A percentile compares a stretch with the other conserved stretches of the same genome.
Conservation (phyloP, 805 yeast species). For the Wickerhamomyces silvicola region DNA sequence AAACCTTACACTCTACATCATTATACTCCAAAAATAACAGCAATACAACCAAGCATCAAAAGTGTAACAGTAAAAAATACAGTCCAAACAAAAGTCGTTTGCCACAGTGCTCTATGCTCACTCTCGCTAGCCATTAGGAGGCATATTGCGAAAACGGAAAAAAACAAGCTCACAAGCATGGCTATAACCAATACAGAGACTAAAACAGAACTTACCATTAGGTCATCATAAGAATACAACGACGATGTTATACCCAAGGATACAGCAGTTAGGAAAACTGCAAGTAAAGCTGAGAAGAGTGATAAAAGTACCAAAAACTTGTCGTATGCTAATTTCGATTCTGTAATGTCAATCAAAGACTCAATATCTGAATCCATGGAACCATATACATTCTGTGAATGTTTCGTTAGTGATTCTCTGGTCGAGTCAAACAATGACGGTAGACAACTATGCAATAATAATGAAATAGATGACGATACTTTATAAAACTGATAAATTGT, state of each 20-base stretch:
- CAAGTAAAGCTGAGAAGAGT: constrained; percentile 29
- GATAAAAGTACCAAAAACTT: constrained; percentile 39
- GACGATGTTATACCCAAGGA: constrained; percentile 38
- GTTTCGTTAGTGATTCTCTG: neutral
- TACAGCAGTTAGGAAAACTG: constrained; percentile 36
- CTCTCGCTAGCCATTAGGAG: constrained; percentile 34
- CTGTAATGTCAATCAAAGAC: constrained; percentile 5
- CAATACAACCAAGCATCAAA: constrained; percentile 39
- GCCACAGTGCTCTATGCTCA: constrained; percentile 27
- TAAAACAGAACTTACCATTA: constrained; percentile 17
- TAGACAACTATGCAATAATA: constrained; percentile 8
- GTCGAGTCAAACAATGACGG: constrained; percentile 15
- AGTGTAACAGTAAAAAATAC: constrained; percentile 33
- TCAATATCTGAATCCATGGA: constrained; percentile 10
- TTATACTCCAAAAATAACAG: constrained; percentile 24
- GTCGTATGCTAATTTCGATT: constrained; percentile 29
- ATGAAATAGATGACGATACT: constrained; percentile 9
- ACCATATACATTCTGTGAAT: neutral
- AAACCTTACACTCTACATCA: neutral
- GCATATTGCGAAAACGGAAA: constrained; percentile 38
- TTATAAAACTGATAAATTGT: constrained; percentile 25
- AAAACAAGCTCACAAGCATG: constrained; percentile 33
- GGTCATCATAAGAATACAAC: constrained; percentile 17
- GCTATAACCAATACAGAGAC: constrained; percentile 33
- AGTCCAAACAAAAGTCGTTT: constrained; percentile 36